phyloP scores from a whole-genome alignment of 2,329 filamentous ascomycete genomes.

The Hymenoscyphus fraxineus region DNA sequence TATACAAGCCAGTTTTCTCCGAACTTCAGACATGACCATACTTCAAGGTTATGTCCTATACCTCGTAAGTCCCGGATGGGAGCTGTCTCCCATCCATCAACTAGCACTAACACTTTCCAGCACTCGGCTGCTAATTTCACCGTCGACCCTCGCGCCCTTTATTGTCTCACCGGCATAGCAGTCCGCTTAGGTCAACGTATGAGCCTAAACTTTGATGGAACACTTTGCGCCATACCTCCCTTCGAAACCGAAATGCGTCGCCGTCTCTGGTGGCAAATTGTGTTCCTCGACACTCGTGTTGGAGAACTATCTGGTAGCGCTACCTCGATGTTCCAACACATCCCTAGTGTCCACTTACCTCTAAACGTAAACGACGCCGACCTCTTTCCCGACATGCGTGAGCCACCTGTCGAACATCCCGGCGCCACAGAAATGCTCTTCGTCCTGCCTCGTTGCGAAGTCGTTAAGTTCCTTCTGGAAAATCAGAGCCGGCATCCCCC shows the following conservation, averaged over 20 bases:
- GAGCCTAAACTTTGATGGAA: constrained; percentile 44
- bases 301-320: constrained; percentile 52
- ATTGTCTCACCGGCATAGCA: constrained; percentile 46
- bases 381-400: constrained; percentile 42
- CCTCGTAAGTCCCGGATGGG: constrained; percentile 46
- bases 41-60: constrained; percentile 67
- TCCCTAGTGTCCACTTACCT: constrained; percentile 46
- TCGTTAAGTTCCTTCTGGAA: constrained; percentile 24
- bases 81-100: constrained; percentile 13
- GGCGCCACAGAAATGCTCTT: constrained; percentile 46
- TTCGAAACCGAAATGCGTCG: constrained; percentile 59
- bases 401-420: constrained; percentile 39
- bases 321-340: constrained; percentile 40
- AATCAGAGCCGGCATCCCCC: background rate
- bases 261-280: constrained; percentile 60
- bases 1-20: constrained; percentile 61
- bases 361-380: constrained; percentile 52
- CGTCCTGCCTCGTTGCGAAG: constrained; percentile 35
- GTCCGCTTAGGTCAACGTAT: constrained; percentile 48
- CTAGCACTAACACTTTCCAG: constrained; percentile 12
- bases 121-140: constrained; percentile 35
- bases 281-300: constrained; percentile 55
- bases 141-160: constrained; percentile 43
- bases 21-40: constrained; percentile 59
- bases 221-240: constrained; percentile 34